phyloP scores from a whole-genome alignment of 2,329 filamentous ascomycete species.

The Aspergillus cejpii region DNA sequence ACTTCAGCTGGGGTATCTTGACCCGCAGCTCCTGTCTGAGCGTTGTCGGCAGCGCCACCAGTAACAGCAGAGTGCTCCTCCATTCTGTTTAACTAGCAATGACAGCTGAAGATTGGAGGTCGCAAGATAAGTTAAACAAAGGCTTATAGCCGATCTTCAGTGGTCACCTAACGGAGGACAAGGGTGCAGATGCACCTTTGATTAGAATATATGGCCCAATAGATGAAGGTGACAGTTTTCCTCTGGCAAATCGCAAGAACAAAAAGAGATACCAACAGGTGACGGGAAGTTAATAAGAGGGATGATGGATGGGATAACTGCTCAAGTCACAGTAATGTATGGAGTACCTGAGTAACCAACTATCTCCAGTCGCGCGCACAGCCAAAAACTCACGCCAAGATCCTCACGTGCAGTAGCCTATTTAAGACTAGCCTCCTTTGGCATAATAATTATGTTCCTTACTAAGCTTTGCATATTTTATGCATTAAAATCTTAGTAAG shows the following conservation, averaged over 20 bases:
- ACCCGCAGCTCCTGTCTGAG: constrained; percentile 19
- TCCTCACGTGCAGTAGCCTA: too few relatives aligned
- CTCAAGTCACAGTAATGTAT: constrained; percentile 21
- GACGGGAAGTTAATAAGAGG: constrained; percentile 2
- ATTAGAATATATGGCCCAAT: background rate
- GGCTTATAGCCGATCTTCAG: constrained; percentile 26
- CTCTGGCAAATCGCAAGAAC: background rate
- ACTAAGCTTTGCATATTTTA: too few relatives aligned
- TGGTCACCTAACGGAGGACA: constrained; percentile 7
- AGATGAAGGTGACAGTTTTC: constrained; percentile 1
- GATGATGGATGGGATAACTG: constrained; percentile 20
- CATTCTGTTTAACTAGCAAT: constrained; percentile 28
- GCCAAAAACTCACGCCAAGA: constrained; percentile 27
- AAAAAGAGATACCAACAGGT: constrained; percentile 5
- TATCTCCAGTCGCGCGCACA: constrained; percentile 27
- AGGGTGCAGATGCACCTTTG: constrained; percentile 10
- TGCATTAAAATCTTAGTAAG: too few relatives aligned
- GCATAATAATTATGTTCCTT: too few relatives aligned
- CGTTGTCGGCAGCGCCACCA: constrained; percentile 25
- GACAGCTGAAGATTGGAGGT: constrained; percentile 22
- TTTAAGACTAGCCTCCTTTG: too few relatives aligned
- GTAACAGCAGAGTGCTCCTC: constrained; percentile 30
- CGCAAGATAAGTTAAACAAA: constrained; percentile 28
- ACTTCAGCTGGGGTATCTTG: constrained; percentile 28
- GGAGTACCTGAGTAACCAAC: too few relatives aligned